Evolutionary conservation across 805 yeast genomes (phyloP).

Genomic region (Yarrowia porcina): DNA sequence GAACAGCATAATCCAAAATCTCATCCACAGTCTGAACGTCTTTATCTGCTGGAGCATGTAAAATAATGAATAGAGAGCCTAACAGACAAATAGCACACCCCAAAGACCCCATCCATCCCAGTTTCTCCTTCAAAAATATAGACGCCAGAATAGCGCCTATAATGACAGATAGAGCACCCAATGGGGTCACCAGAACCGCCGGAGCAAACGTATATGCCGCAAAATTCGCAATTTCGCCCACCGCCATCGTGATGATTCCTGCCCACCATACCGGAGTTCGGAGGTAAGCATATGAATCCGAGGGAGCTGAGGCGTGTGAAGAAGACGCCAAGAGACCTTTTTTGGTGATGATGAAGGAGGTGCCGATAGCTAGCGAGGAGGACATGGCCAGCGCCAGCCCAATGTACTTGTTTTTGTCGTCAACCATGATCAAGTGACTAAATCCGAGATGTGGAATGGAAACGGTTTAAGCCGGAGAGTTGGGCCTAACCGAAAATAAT

Average conservation of each 20-base stretch:
- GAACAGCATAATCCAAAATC: slow-evolving; percentile 71
- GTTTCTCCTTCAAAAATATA: slow-evolving; percentile 74
- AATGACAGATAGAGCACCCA: slow-evolving; percentile 85
- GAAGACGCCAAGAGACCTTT: slow-evolving; percentile 72
- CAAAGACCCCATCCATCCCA: slow-evolving; percentile 83
- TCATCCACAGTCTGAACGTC: slow-evolving; percentile 86
- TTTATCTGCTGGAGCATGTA: slow-evolving; percentile 91
- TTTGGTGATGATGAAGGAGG: slow-evolving; percentile 84
- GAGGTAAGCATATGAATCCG: slow-evolving; percentile 73
- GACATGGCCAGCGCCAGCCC: slow-evolving; percentile 86
- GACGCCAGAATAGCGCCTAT: slow-evolving; percentile 91
- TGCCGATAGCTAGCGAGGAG: slow-evolving; percentile 87
- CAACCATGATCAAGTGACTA: slow-evolving; percentile 40
- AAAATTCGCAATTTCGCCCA: slow-evolving; percentile 87
- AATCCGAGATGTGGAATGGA: neutral
- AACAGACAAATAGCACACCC: slow-evolving; percentile 89
- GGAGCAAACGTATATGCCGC: slow-evolving; percentile 97
- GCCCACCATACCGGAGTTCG: slow-evolving; percentile 92
- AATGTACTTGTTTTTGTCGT: slow-evolving; percentile 63
- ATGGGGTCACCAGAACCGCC: slow-evolving; percentile 84
- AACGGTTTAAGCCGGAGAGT: neutral
- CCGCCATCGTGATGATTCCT: slow-evolving; percentile 82
- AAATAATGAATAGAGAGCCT: slow-evolving; percentile 84
- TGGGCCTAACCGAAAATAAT: no score
- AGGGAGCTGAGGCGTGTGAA: slow-evolving; percentile 55